Evolutionary conservation across 129 eudicot species (phyloP).

Genomic region (Pittosporum tobira): DNA sequence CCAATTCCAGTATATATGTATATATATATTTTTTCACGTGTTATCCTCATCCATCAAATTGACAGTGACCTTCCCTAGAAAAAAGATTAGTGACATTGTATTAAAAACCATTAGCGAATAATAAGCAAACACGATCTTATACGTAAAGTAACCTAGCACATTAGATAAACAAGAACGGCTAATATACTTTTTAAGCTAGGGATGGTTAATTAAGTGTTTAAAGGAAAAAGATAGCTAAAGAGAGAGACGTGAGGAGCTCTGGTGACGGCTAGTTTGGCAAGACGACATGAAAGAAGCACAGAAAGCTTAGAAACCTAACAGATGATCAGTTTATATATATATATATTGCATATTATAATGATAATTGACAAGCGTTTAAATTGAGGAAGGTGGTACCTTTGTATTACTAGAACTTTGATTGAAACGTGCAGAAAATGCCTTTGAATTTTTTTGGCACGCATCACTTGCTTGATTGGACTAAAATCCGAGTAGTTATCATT

Average conservation of each 20-base stretch:
- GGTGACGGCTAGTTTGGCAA: slow-evolving; percentile 10
- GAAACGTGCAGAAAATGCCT: not conserved
- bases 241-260: not conserved
- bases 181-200: no score
- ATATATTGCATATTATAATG: no score
- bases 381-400: no score
- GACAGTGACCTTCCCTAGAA: not conserved
- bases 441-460: not conserved
- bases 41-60: not conserved
- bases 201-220: no score
- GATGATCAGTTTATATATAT: not conserved
- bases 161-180: not conserved
- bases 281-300: not conserved
- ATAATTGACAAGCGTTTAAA: no score
- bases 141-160: not conserved
- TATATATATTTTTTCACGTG: not conserved
- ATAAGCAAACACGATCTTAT: slow-evolving; percentile 7
- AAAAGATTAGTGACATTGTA: not conserved
- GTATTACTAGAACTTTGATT: not conserved
- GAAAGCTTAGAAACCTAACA: not conserved
- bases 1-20: not conserved
- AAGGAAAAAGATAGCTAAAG: not conserved
- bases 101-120: not conserved
- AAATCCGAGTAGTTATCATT: not conserved
- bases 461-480: not conserved